phyloP scores from a whole-genome alignment of 805 yeast genomes.

The Kregervanrija delftensis region DNA sequence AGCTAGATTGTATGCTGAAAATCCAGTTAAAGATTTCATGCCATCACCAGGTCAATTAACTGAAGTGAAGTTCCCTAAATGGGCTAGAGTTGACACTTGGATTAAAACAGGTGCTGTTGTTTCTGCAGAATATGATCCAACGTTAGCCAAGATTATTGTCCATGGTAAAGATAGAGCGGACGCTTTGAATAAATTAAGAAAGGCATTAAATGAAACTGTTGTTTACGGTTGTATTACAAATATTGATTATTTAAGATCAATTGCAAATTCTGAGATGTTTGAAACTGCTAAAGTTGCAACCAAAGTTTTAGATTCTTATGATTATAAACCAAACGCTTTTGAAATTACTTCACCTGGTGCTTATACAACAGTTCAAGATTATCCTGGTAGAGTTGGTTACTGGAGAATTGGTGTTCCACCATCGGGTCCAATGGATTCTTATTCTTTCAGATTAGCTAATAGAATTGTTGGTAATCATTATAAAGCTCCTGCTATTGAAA shows the following conservation, averaged over 20 bases:
- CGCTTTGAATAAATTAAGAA: constrained; percentile 67
- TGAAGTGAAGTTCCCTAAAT: constrained; percentile 75
- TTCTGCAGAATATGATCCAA: constrained; percentile 94
- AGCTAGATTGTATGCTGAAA: constrained; percentile 93
- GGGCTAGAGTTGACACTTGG: constrained; percentile 97
- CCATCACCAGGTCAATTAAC: constrained; percentile 95
- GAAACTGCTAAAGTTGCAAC: constrained; percentile 79
- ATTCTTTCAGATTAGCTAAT: constrained; percentile 84
- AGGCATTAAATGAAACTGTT: constrained; percentile 80
- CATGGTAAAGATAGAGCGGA: constrained; percentile 86
- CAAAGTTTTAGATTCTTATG: constrained; percentile 75
- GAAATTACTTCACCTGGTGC: constrained; percentile 89
- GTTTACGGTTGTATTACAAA: constrained; percentile 87
- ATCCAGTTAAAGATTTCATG: constrained; percentile 89
- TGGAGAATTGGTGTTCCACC: constrained; percentile 98
- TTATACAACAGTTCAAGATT: constrained; percentile 94
- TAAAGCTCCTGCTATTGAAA: constrained; percentile 83
- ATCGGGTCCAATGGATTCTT: constrained; percentile 96
- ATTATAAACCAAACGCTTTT: constrained; percentile 75
- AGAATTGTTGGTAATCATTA: constrained; percentile 81
- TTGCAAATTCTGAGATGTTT: constrained; percentile 81
- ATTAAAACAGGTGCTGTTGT: constrained; percentile 79
- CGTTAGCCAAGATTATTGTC: constrained; percentile 92
- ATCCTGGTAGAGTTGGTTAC: constrained; percentile 80
- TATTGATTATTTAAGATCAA: constrained; percentile 79